Conservation (phyloP, 495 filamentous ascomycete species). For the Penicillium salamii region DNA sequence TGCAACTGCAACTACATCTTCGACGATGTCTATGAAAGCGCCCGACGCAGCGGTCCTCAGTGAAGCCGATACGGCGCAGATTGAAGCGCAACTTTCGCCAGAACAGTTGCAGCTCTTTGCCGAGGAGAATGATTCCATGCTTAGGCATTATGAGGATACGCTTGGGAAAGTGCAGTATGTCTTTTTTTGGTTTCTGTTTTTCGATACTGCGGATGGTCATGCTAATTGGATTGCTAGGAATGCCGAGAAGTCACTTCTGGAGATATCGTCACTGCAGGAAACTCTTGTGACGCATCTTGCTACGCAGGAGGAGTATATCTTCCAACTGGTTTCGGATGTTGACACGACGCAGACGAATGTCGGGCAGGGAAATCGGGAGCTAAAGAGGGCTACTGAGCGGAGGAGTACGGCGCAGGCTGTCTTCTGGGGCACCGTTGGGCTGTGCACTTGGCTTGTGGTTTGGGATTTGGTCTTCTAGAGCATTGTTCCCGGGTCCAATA, state of each 20-base stretch:
- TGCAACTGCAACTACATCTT: no score
- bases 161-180: constrained; percentile 88
- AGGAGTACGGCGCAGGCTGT: constrained; percentile 82
- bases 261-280: constrained; percentile 90
- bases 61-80: constrained; percentile 46
- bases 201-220: background rate
- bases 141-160: constrained; percentile 86
- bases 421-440: constrained; percentile 79
- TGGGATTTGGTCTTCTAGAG: constrained; percentile 90
- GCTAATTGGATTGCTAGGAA: constrained; percentile 50
- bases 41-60: constrained; percentile 27
- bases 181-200: constrained; percentile 5
- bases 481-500: background rate
- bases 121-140: constrained; percentile 87
- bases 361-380: constrained; percentile 82
- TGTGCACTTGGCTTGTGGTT: constrained; percentile 79
- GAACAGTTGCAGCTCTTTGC: constrained; percentile 93
- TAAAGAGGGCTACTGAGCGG: constrained; percentile 79
- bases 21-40: background rate
- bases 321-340: constrained; percentile 83
- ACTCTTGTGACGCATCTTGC: constrained; percentile 81
- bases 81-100: constrained; percentile 62
- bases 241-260: constrained; percentile 84
- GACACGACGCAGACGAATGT: constrained; percentile 79
- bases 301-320: constrained; percentile 81